Evolutionary conservation across 306 rosid genomes (phyloP).

Genomic region (Quercus rubra): DNA sequence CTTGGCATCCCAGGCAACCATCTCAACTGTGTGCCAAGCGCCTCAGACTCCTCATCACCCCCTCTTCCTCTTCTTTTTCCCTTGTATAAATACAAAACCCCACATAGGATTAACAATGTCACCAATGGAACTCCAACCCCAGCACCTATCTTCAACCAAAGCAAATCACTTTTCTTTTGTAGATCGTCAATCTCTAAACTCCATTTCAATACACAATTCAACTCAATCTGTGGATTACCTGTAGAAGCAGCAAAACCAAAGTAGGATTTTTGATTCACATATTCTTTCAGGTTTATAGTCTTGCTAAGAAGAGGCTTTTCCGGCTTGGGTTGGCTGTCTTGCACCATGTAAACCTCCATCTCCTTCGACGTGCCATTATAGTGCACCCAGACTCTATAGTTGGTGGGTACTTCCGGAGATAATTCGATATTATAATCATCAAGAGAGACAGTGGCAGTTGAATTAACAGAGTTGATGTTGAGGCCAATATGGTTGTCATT

Average conservation of each 20-base stretch:
- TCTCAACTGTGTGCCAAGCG: slow-evolving; percentile 25
- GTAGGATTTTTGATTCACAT: slow-evolving; percentile 26
- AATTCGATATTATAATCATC: slow-evolving; percentile 14
- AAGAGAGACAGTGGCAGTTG: slow-evolving; percentile 23
- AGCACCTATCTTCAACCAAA: slow-evolving; percentile 23
- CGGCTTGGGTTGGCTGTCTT: slow-evolving; percentile 10
- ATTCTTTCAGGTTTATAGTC: slow-evolving; percentile 25
- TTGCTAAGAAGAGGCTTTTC: slow-evolving; percentile 24
- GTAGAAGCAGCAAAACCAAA: slow-evolving; percentile 51
- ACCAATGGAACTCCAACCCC: slow-evolving; percentile 32
- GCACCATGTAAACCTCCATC: slow-evolving; percentile 41
- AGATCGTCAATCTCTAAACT: slow-evolving; percentile 23
- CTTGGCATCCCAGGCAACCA: slow-evolving; percentile 49
- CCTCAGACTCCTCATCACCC: slow-evolving; percentile 25
- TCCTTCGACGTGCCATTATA: slow-evolving; percentile 36
- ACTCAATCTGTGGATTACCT: slow-evolving; percentile 26
- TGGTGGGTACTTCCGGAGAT: slow-evolving; percentile 5
- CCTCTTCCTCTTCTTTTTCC: slow-evolving; percentile 1
- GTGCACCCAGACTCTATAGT: slow-evolving; percentile 31
- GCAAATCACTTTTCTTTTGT: not conserved
- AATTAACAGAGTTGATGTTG: slow-evolving; percentile 39
- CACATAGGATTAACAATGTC: slow-evolving; percentile 1
- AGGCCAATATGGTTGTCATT: slow-evolving; percentile 43
- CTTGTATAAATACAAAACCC: slow-evolving; percentile 18
- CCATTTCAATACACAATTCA: slow-evolving; percentile 45